Evolutionary conservation across 352 stramenopile genomes (phyloP), one percentile per base, ranked within the genome.

Genomic region (Phytophthora constricta): DNA sequence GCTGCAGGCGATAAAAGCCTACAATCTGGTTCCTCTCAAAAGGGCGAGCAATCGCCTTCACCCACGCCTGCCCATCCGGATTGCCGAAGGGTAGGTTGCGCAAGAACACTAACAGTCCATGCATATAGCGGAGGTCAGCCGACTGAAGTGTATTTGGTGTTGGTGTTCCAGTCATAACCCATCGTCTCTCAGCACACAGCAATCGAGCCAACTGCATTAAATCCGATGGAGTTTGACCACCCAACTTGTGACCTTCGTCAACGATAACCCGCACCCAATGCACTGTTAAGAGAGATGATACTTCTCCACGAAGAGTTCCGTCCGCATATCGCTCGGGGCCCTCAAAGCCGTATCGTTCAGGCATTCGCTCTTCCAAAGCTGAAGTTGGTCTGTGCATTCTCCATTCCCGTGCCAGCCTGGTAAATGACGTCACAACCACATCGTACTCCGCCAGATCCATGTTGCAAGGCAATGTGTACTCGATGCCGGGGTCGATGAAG

Each of bases 161-260:
- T 16, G 97, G 97, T 17, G 97, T 99, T 47, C 97, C 97, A 3
- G 96, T 99, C 96, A 99, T 99, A n/a, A 98, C 89, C 97, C 96
- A 99, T 16, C 94, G 79, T 55, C 91, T 87, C 53, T 97, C 81
- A 1, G 90, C 89, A 37, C 75, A 87, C 7, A 98, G 63, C 22
- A 93, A 51, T 23, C 86, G 71, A 8, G 97, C 91, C 62, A 98
- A 90, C 9, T 86, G 65, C 68, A 95, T 95, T 20, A 95, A 77
- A 55, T 87, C 80, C 2, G 78, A 85, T 41, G 79, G 68, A 20
- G 75, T 79, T 27, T 79, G 82, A 5, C 84, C 82, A 20, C 91
- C 93, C 7, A 99, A 66, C 62, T 97, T 97, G 72, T 99, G 96
- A 9, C 97, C 97, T 87, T 99, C 97, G 62, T 99, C 96, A 2